Percentiles rank a stretch among this genome's conserved stretches.
These are phyloP conservation scores for Zhuliangozyma parablackwelliae DNA, from an alignment of 1,139 yeast genomes.

Conservation along the genomic window DNA sequence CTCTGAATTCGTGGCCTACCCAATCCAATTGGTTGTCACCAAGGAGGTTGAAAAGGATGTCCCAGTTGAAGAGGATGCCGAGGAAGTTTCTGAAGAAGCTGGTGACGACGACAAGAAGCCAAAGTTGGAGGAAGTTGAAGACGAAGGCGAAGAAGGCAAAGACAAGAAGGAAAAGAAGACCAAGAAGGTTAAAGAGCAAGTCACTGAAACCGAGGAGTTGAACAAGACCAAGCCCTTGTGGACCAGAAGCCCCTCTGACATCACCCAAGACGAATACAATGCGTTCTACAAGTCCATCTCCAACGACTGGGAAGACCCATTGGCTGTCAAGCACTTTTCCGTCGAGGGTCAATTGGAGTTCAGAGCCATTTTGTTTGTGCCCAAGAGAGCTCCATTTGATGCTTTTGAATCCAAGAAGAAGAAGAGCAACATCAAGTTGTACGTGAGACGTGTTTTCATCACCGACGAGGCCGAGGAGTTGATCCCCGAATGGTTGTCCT, in stretches of 20 bases:
- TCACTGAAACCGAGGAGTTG: slow-evolving; percentile 90
- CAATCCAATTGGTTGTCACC: slow-evolving; percentile 96
- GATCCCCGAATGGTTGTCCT: slow-evolving; percentile 98
- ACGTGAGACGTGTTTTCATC: slow-evolving; percentile 99
- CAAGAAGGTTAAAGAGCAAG: slow-evolving; percentile 80
- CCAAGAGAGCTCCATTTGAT: slow-evolving; percentile 99
- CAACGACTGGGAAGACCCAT: slow-evolving; percentile 99
- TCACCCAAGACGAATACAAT: slow-evolving; percentile 97
- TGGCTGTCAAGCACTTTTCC: slow-evolving; percentile 98
- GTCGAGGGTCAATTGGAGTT: slow-evolving; percentile 99
- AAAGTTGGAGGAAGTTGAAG: slow-evolving; percentile 69
- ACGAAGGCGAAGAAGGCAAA: slow-evolving; percentile 58
- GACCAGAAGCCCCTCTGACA: slow-evolving; percentile 99
- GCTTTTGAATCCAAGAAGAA: slow-evolving; percentile 96
- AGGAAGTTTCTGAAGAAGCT: slow-evolving; percentile 49
- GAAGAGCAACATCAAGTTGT: slow-evolving; percentile 98
- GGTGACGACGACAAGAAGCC: slow-evolving; percentile 49
- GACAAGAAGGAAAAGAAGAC: slow-evolving; percentile 66
- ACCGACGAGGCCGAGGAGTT: slow-evolving; percentile 99
- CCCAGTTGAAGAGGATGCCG: slow-evolving; percentile 68
- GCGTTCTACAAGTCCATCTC: slow-evolving; percentile 99
- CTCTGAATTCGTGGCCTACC: slow-evolving; percentile 98
- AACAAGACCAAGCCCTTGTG: slow-evolving; percentile 99
- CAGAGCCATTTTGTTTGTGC: slow-evolving; percentile 95
- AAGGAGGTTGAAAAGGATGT: slow-evolving; percentile 98